Conservation (phyloP, 805 yeast species). For the Dipodascus albidus region DNA sequence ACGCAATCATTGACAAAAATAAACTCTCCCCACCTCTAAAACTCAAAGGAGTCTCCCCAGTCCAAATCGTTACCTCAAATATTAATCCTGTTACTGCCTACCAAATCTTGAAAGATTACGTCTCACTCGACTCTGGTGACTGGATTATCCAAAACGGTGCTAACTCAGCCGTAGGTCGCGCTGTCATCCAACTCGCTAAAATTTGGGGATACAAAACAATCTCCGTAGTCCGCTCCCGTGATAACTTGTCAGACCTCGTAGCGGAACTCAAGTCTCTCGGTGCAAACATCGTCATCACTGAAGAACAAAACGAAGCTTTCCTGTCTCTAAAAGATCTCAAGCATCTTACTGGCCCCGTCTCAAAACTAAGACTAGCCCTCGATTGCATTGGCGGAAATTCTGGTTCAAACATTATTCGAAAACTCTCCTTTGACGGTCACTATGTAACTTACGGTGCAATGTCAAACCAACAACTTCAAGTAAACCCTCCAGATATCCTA, state of each 20-base stretch:
- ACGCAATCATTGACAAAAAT: conserved; percentile 36
- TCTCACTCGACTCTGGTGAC: conserved; percentile 48
- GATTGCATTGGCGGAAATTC: conserved; percentile 93
- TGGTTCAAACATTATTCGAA: conserved; percentile 71
- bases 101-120: conserved; percentile 69
- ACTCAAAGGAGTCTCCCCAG: conserved; percentile 32
- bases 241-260: conserved; percentile 52
- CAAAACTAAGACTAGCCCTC: conserved; percentile 55
- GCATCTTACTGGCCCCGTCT: not conserved
- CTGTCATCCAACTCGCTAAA: conserved; percentile 79
- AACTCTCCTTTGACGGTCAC: conserved; percentile 60
- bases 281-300: conserved; percentile 88
- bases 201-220: conserved; percentile 72
- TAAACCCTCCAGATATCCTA: conserved; percentile 81
- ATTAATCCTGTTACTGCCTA: conserved; percentile 93
- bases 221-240: conserved; percentile 80
- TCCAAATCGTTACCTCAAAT: conserved; percentile 69
- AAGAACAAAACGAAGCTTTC: conserved; percentile 60
- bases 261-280: conserved; percentile 52
- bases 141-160: conserved; percentile 97
- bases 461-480: conserved; percentile 89
- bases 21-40: conserved; percentile 35
- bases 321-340: conserved; percentile 32
- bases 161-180: conserved; percentile 87
- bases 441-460: conserved; percentile 94